These are phyloP conservation scores for Rauvolfia tetraphylla DNA, from an alignment of 257 asterid genomes.

Conservation along the genomic window DNA sequence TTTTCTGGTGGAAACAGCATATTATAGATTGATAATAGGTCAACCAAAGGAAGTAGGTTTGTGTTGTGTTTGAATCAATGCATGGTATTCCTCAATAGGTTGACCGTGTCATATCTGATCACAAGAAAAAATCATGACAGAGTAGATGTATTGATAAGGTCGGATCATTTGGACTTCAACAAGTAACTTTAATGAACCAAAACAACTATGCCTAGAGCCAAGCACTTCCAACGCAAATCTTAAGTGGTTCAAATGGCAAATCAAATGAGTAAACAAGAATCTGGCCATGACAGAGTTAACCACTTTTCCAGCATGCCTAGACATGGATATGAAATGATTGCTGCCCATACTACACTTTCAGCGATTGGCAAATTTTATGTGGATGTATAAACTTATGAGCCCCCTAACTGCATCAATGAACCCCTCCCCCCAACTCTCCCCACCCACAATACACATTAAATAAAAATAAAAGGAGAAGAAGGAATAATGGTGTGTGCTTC, in stretches of 20 bases:
- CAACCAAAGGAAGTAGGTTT: neutral
- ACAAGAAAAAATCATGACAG: neutral
- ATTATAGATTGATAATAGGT: neutral
- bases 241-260: neutral
- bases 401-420: too few species aligned
- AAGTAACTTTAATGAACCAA: neutral
- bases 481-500: too few species aligned
- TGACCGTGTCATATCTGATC: neutral
- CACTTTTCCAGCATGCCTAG: neutral
- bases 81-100: neutral
- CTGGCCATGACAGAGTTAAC: neutral
- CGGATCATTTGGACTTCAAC: neutral
- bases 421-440: too few species aligned
- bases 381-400: too few species aligned
- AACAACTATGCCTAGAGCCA: neutral
- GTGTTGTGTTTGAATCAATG: too few species aligned
- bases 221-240: neutral
- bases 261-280: neutral
- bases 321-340: neutral
- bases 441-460: too few species aligned
- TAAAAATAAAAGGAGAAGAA: too few species aligned
- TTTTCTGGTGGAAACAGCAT: neutral
- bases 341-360: neutral
- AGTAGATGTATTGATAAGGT: neutral
- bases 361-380: neutral